A percentile compares a stretch with the other conserved stretches of the same genome.
phyloP scores from a whole-genome alignment of 306 rosid genomes.

The Cyamopsis tetragonoloba region DNA sequence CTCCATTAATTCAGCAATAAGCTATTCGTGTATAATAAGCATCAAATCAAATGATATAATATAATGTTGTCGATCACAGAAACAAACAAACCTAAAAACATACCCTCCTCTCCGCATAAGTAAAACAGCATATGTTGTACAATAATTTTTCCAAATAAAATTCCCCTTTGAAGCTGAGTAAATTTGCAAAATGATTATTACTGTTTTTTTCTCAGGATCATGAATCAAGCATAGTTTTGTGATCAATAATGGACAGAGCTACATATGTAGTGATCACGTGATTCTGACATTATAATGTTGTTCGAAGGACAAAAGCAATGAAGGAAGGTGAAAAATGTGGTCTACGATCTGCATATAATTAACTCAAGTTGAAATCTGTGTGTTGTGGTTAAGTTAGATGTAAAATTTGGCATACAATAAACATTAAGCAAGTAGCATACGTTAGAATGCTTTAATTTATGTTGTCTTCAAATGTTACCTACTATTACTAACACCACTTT shows the following conservation, averaged over 20 bases:
- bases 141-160: constrained; percentile 1
- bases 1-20: constrained; percentile 7
- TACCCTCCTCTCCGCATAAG: neutral
- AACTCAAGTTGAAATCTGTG: neutral
- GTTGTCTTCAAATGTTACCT: neutral
- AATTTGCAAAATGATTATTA: neutral
- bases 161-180: constrained; percentile 11
- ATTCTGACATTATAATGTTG: constrained; percentile 20
- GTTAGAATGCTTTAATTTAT: neutral
- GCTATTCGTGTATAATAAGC: constrained; percentile 2
- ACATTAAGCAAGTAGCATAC: neutral
- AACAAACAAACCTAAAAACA: neutral
- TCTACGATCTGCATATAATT: neutral
- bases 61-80: neutral
- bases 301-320: neutral
- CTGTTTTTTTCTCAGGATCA: neutral
- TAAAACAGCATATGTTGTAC: neutral
- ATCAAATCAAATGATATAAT: neutral
- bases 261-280: constrained; percentile 22
- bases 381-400: neutral
- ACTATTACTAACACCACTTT: constrained; percentile 6
- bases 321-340: neutral
- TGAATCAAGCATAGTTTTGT: constrained; percentile 3
- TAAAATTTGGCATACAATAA: neutral
- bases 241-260: constrained; percentile 11